Percentiles rank a stretch among this genome's conserved stretches.
Conservation (phyloP, 1,284 basidiomycete species). For the Pholiota adiposa region DNA sequence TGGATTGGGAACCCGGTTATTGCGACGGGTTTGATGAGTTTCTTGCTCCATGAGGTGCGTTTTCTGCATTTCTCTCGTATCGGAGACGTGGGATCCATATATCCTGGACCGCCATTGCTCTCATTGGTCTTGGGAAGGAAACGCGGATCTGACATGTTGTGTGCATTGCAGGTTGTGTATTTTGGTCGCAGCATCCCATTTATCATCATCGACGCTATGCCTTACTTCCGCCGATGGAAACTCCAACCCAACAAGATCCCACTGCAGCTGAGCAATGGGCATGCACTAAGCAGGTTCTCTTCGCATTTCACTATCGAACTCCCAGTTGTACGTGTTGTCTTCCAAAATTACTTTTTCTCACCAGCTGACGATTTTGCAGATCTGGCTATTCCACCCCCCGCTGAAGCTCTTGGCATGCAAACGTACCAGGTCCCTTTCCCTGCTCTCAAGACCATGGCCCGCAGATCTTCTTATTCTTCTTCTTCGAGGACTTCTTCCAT, state of each 20-base stretch:
- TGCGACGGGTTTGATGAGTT: conserved; percentile 94
- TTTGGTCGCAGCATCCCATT: conserved; percentile 96
- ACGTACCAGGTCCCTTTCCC: conserved; percentile 97
- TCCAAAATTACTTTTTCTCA: neutral
- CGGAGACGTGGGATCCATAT: too few species aligned
- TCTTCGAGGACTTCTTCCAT: conserved; percentile 97
- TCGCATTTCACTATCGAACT: conserved; percentile 97
- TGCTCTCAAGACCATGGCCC: conserved; percentile 68
- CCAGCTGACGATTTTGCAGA: conserved; percentile 51
- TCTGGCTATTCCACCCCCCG: conserved; percentile 97
- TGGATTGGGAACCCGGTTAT: conserved; percentile 90
- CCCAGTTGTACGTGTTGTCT: conserved; percentile 73
- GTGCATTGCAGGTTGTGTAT: conserved; percentile 88
- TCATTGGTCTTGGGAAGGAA: neutral
- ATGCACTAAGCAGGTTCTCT: conserved; percentile 93
- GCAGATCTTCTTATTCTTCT: conserved; percentile 91
- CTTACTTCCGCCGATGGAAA: conserved; percentile 96
- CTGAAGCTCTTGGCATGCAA: conserved; percentile 87
- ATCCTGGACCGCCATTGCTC: too few species aligned
- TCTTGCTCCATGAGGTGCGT: conserved; percentile 90
- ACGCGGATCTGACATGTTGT: neutral
- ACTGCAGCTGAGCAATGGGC: conserved; percentile 90
- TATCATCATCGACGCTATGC: conserved; percentile 94
- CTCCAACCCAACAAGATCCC: conserved; percentile 89
- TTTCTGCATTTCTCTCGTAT: neutral